Evolutionary conservation across 768 basidiomycete species (phyloP).

Genomic region (Udeniomyces megalosporus): DNA sequence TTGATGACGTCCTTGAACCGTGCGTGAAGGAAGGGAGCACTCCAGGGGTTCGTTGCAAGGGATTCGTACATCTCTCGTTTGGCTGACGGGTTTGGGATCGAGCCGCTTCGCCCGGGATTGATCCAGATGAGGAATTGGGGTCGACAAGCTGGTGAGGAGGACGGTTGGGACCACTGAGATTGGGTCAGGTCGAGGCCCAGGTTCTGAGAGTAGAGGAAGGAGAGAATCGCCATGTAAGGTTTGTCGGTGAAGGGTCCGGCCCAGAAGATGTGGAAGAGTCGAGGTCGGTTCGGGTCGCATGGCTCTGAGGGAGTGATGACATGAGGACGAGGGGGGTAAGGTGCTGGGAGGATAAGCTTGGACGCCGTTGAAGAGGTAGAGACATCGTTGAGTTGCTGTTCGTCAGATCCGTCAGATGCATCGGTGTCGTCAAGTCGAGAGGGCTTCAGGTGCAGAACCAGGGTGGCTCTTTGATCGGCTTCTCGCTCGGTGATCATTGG

Average conservation of each 20-base stretch:
- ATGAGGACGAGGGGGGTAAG: constrained; percentile 40
- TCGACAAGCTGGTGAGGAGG: constrained; percentile 44
- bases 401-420: no score
- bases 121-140: constrained; percentile 98
- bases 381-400: neutral
- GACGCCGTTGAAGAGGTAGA: neutral
- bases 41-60: constrained; percentile 72
- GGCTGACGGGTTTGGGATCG: constrained; percentile 70
- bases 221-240: constrained; percentile 84
- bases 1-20: constrained; percentile 81
- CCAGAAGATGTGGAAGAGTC: constrained; percentile 98
- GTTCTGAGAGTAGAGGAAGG: constrained; percentile 93
- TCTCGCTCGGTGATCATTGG: neutral
- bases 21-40: constrained; percentile 81
- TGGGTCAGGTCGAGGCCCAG: constrained; percentile 50
- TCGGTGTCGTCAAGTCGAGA: no score
- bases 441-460: constrained; percentile 22
- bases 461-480: constrained; percentile 11
- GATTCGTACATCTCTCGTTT: constrained; percentile 64
- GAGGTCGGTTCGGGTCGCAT: constrained; percentile 72
- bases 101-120: constrained; percentile 89
- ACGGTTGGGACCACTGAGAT: constrained; percentile 33
- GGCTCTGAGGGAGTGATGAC: constrained; percentile 42
- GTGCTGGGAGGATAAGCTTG: constrained; percentile 33
- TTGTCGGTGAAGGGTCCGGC: constrained; percentile 97